Evolutionary conservation across 257 asterid genomes (phyloP).

Genomic region (Echium plantagineum): DNA sequence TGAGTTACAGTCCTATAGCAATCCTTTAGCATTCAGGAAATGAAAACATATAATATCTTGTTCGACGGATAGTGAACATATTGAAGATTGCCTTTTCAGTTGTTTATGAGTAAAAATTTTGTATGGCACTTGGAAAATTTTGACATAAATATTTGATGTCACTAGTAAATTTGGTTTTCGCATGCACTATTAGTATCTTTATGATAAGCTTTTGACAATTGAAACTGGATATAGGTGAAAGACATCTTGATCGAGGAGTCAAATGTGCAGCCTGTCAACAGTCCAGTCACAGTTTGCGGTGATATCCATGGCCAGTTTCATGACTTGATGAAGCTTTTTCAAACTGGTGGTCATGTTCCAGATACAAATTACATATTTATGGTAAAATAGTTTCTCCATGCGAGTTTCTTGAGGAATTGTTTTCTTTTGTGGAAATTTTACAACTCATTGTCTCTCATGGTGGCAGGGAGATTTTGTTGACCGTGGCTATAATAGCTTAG

Average conservation of each 20-base stretch:
- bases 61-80: background rate
- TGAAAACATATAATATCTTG: background rate
- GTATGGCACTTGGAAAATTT: too few relatives aligned
- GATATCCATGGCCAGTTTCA: conserved; percentile 98
- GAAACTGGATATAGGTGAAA: conserved; percentile 53
- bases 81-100: too few relatives aligned
- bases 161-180: background rate
- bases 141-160: background rate
- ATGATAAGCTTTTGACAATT: background rate
- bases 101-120: too few relatives aligned
- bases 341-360: conserved; percentile 98
- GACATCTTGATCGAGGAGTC: conserved; percentile 97
- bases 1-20: too few relatives aligned
- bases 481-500: conserved; percentile 97
- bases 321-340: conserved; percentile 94
- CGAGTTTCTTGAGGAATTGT: background rate
- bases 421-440: background rate
- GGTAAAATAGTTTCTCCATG: conserved; percentile 27
- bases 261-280: conserved; percentile 96
- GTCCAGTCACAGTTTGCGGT: conserved; percentile 98
- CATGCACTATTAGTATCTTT: background rate
- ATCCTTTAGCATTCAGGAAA: too few relatives aligned
- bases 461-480: conserved; percentile 97
- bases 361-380: conserved; percentile 94
- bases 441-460: conserved; percentile 9